Percentiles rank a stretch among this genome's conserved stretches.
These are phyloP conservation scores for Pseudoneurospora amorphoporcata DNA, from an alignment of 495 filamentous ascomycete species.

Conservation along the genomic window DNA sequence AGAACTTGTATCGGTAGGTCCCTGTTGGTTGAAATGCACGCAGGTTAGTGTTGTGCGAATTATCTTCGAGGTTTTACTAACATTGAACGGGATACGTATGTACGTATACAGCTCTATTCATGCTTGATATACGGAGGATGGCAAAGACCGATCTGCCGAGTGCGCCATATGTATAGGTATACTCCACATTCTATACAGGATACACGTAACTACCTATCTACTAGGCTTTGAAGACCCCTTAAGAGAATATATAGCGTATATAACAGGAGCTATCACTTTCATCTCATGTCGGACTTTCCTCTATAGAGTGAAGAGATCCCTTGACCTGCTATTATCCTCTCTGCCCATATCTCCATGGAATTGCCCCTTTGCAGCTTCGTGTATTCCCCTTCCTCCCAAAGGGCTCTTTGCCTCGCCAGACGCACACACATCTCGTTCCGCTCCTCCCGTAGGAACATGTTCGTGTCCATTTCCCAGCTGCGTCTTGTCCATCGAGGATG, in stretches of 20 bases:
- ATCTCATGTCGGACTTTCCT: not conserved
- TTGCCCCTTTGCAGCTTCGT: not conserved
- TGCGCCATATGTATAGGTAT: too few relatives aligned
- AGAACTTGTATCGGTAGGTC: too few relatives aligned
- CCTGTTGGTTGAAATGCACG: too few relatives aligned
- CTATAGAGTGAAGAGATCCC: not conserved
- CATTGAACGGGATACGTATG: too few relatives aligned
- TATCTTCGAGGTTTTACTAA: too few relatives aligned
- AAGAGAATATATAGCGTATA: not conserved
- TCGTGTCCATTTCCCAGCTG: not conserved
- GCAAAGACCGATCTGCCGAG: too few relatives aligned
- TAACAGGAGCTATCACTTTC: not conserved
- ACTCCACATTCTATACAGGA: too few relatives aligned
- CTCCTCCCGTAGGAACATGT: not conserved
- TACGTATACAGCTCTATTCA: too few relatives aligned
- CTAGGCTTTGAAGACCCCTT: not conserved
- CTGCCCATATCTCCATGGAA: not conserved
- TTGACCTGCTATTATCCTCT: not conserved
- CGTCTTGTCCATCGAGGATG: not conserved
- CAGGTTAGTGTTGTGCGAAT: too few relatives aligned
- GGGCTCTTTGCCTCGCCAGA: not conserved
- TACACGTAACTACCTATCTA: too few relatives aligned
- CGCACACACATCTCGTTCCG: accelerated
- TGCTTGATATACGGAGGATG: too few relatives aligned
- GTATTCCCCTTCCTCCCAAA: not conserved